Evolutionary conservation across 495 filamentous ascomycete species (phyloP), one percentile per base, ranked within the genome.

Genomic region (Platismatia glauca): DNA sequence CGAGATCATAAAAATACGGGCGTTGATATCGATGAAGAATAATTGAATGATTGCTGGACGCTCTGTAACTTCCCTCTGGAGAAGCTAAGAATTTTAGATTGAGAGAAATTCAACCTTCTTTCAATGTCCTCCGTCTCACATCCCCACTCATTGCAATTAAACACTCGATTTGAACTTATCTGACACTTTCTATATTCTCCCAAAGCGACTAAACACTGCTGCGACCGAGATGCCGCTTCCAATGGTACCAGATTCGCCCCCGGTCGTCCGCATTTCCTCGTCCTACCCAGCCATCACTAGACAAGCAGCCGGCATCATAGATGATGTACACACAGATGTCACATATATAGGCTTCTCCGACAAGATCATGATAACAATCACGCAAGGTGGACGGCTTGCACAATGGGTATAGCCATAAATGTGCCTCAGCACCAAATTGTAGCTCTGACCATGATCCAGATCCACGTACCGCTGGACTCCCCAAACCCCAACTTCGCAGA

Each of bases 351-450:
- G 76, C 67, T 97, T 97, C 76, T 84, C 87, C 15, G 94, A 98
- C 78, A 95, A 90, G 73, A 95, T 98, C 71, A 77, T 98, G 70
- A 74, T 98, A 50, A 96, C 91, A 0, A 82, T 98, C 62, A 89
- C 89, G 5, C 93, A 96, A 73, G 81, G 83, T 62, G 94, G 93
- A 46, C 82, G 89, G 66, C 76, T 97, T 41, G 87, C 89, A 12
- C 94, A 97, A 77, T 98, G 94, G 94, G 91, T 96, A 71, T 64
- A 77, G 48, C 35, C 31, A 4, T 39, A n/a, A 31, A 22, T 15
- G 77, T 38, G 60, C 39, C 37, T 44, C 1, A 38, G 24, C 22
- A 11, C 12, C 24, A 24, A 29, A 33, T 43, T 58, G 27, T 27
- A 64, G 6, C 34, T 38, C 39, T 56, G 57, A 57, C 33, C 27